These are phyloP conservation scores for Mycena citricolor DNA, from an alignment of 1,284 basidiomycete species.

Conservation along the genomic window DNA sequence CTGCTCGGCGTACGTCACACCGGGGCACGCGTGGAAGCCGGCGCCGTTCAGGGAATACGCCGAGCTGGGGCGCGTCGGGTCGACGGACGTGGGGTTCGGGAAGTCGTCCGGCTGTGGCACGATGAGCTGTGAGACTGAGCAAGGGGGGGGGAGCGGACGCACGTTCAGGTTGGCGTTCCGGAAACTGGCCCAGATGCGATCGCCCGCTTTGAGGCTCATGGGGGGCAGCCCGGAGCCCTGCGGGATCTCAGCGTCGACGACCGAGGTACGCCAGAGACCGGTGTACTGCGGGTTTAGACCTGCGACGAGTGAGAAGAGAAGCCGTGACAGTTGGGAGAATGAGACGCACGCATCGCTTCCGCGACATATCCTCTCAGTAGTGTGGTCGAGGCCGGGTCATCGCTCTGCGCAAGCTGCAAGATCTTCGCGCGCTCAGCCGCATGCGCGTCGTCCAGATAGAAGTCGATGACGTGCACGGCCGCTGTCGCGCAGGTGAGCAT, in stretches of 20 bases:
- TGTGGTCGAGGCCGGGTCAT: constrained; percentile 36
- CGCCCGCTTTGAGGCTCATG: constrained; percentile 41
- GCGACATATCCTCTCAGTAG: constrained; percentile 51
- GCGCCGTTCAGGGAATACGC: constrained; percentile 43
- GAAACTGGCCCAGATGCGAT: constrained; percentile 46
- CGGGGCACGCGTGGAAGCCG: constrained; percentile 47
- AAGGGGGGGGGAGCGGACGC: constrained; percentile 21
- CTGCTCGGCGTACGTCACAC: constrained; percentile 38
- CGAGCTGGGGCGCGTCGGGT: constrained; percentile 38
- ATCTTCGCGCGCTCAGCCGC: constrained; percentile 41
- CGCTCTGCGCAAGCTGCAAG: constrained; percentile 34
- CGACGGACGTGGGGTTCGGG: constrained; percentile 42
- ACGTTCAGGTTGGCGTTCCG: constrained; percentile 52
- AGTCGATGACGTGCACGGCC: constrained; percentile 51
- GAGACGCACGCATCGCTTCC: constrained; percentile 50
- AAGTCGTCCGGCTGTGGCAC: constrained; percentile 39
- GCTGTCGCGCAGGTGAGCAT: constrained; percentile 21
- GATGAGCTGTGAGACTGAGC: constrained; percentile 1
- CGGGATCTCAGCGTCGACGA: constrained; percentile 35
- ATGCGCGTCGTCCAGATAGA: constrained; percentile 49
- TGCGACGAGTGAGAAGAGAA: constrained; percentile 17
- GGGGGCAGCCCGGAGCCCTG: constrained; percentile 40
- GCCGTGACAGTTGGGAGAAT: neutral
- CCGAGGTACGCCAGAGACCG: constrained; percentile 46
- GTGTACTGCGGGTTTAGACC: constrained; percentile 44